These are phyloP conservation scores for Geum urbanum DNA, from an alignment of 306 rosid species.

Conservation along the genomic window DNA sequence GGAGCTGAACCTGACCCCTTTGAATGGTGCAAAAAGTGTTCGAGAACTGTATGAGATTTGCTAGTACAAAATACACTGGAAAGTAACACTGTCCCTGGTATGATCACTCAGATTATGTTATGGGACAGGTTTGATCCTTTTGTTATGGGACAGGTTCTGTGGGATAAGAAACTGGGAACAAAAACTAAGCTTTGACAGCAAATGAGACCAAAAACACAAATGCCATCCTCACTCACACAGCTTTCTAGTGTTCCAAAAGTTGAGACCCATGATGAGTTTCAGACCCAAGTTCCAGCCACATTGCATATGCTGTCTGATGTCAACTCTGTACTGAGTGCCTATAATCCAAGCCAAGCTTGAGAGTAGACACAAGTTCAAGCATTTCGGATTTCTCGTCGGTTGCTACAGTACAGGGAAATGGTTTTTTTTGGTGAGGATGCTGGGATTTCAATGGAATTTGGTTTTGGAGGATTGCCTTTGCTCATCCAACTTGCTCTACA, in stretches of 20 bases:
- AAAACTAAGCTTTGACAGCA: too few relatives aligned
- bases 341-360: constrained; percentile 17
- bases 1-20: constrained; percentile 78
- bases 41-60: constrained; percentile 85
- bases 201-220: constrained; percentile 16
- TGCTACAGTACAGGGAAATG: constrained; percentile 31
- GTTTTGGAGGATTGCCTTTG: constrained; percentile 45
- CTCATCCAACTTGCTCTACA: constrained; percentile 28
- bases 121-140: too few relatives aligned
- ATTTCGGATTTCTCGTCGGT: constrained; percentile 39
- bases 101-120: constrained; percentile 20
- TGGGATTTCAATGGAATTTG: constrained; percentile 41
- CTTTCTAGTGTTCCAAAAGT: constrained; percentile 23
- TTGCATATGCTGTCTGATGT: constrained; percentile 13
- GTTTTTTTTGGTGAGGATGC: constrained; percentile 20
- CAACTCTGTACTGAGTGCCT: constrained; percentile 16
- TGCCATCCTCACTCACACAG: constrained; percentile 5
- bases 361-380: constrained; percentile 30
- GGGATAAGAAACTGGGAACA: constrained; percentile 90
- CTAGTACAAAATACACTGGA: constrained; percentile 69
- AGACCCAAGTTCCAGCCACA: constrained; percentile 20
- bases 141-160: constrained; percentile 55
- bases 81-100: constrained; percentile 92
- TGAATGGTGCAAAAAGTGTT: constrained; percentile 72
- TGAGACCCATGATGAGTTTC: constrained; percentile 24